A percentile compares a stretch with the other conserved stretches of the same genome.
Evolutionary conservation across 305 asterid genomes (phyloP).

Genomic region (Ilex paraguariensis): DNA sequence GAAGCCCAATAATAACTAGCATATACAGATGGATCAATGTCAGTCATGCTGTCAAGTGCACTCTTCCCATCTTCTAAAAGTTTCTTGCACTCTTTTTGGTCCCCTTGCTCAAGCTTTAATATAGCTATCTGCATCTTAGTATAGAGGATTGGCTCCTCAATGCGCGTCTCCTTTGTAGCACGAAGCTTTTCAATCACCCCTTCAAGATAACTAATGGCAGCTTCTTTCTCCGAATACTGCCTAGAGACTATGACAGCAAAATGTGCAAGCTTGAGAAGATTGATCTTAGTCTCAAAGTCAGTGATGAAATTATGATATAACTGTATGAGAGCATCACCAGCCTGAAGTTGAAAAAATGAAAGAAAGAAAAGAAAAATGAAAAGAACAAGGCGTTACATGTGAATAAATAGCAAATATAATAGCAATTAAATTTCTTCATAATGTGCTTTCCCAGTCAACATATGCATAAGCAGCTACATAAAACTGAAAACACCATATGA

Average conservation of each 20-base stretch:
- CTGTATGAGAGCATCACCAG: conserved; percentile 85
- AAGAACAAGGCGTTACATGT: conserved; percentile 12
- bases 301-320: conserved; percentile 84
- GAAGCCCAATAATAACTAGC: conserved; percentile 92
- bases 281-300: conserved; percentile 94
- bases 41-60: conserved; percentile 93
- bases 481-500: not conserved
- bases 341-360: conserved; percentile 36
- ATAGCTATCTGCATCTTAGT: conserved; percentile 81
- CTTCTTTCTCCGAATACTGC: conserved; percentile 71
- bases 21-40: conserved; percentile 92
- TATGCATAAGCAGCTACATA: not conserved
- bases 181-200: conserved; percentile 83
- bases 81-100: conserved; percentile 72
- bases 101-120: conserved; percentile 81
- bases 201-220: conserved; percentile 70
- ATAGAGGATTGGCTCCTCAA: conserved; percentile 82
- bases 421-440: not conserved
- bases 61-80: conserved; percentile 85
- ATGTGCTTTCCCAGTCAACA: not conserved
- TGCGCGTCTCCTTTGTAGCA: conserved; percentile 62
- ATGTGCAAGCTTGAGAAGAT: conserved; percentile 94
- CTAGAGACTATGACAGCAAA: conserved; percentile 85
- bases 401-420: not conserved
- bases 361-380: not conserved